Base-by-base conservation (phyloP, 2,329 filamentous ascomycete genomes). In the Botrytis aclada region DNA sequence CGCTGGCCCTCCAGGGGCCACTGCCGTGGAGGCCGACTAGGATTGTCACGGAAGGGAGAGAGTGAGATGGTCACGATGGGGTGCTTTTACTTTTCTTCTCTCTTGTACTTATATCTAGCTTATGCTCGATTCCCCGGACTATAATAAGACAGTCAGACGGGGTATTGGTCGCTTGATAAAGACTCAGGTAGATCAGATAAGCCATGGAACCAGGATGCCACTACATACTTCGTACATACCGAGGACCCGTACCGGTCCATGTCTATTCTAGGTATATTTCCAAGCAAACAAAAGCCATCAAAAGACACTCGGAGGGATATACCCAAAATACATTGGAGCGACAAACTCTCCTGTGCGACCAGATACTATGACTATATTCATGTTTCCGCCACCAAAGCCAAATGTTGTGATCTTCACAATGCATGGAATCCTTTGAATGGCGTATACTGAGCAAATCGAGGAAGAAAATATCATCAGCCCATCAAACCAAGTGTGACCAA, bases 1-100 rank as follows among this genome's bases (percentile, higher is more conserved):
- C 34, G 58, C 56, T 58, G 29, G 54, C 54, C 54, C 51, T 54
- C 51, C 51, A n/a, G 51, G 51, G 22, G 47, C 47, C 56, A 60
- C 56, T 61, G 58, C 58, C 58, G 34, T 61, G 58, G 58, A 61
- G 58, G 58, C 58, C 32, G 58, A n/a, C 32, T 61, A 37, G 58
- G 2, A 34, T 51, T n/a, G 47, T 51, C 25, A 51, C 25, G 29
- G 29, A 61, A 8, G 9, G 20, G 18, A 58, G n/a, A 34, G 18
- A 22, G 54, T 18, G 29, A 32, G 18, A 22, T 29, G 54, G 54
- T 58, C 54, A 32, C n/a, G 43, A 47, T 45, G 43, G 43, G 47
- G n/a, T 51, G 47, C 3, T 51, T 51, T 51, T 5, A 9, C 14
- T 51, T n/a, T 51, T n/a, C 47, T 51, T n/a, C 6, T 3, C 3